phyloP scores from a whole-genome alignment of 1,284 basidiomycete species.

The Schizopora paradoxa region DNA sequence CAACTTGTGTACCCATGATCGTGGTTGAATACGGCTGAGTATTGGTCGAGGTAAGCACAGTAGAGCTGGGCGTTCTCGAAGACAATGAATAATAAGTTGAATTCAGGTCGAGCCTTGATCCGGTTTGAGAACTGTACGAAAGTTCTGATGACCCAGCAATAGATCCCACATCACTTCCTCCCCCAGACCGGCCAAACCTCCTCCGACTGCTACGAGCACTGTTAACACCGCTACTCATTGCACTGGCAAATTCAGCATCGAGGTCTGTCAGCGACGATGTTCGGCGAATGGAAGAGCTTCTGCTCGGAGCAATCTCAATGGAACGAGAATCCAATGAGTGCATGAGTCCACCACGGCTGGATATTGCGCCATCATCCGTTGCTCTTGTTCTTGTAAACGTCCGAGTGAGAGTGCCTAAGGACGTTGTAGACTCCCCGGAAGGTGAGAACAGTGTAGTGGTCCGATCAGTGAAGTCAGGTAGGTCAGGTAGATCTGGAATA shows the following conservation, averaged over 20 bases:
- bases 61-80: constrained; percentile 16
- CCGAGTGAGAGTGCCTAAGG: constrained; percentile 39
- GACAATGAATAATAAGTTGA: constrained; percentile 32
- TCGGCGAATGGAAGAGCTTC: constrained; percentile 54
- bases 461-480: constrained; percentile 35
- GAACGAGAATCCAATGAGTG: constrained; percentile 64
- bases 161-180: constrained; percentile 6
- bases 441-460: constrained; percentile 12
- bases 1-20: constrained; percentile 39
- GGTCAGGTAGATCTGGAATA: constrained; percentile 62
- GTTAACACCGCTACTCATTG: constrained; percentile 28
- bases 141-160: constrained; percentile 5
- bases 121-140: constrained; percentile 17
- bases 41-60: constrained; percentile 24
- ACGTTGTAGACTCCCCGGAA: constrained; percentile 7
- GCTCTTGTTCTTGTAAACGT: constrained; percentile 57
- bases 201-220: constrained; percentile 12
- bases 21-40: constrained; percentile 19
- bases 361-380: constrained; percentile 63
- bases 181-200: constrained; percentile 2
- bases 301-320: constrained; percentile 49
- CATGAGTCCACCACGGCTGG: constrained; percentile 49
- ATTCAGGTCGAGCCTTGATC: constrained; percentile 27
- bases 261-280: constrained; percentile 75
- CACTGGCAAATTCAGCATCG: constrained; percentile 59